These are phyloP conservation scores for Petasospora rhodanensis DNA, from an alignment of 1,139 yeast genomes.

Conservation along the genomic window DNA sequence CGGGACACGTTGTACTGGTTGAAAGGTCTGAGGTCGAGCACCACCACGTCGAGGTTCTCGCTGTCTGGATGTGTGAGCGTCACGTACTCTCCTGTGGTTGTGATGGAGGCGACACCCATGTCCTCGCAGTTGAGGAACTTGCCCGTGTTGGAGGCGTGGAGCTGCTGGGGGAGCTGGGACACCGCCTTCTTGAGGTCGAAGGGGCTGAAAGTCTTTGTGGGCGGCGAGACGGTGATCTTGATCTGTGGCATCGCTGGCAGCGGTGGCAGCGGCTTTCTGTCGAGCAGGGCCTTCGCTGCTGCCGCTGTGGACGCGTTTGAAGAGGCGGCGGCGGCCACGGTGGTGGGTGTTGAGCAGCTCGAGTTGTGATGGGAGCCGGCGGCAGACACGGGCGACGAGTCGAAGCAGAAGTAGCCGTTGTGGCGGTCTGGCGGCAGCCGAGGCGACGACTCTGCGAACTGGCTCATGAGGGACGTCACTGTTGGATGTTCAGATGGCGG, in stretches of 20 bases:
- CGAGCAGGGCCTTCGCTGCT: conserved; percentile 1
- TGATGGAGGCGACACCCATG: conserved; percentile 14
- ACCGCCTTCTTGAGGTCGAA: conserved; percentile 7
- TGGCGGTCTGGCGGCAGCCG: conserved; percentile 4
- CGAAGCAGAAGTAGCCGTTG: conserved; percentile 14
- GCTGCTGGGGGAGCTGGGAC: conserved; percentile 9
- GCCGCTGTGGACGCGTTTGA: conserved; percentile 1
- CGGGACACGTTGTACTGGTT: conserved; percentile 49
- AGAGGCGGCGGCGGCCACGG: neutral
- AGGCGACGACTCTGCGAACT: conserved; percentile 16
- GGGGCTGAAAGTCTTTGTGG: conserved; percentile 5
- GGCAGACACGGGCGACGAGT: conserved; percentile 1
- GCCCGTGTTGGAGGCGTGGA: conserved; percentile 8
- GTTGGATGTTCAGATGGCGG: no score
- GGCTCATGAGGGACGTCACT: no score
- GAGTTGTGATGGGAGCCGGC: no score
- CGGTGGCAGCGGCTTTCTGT: conserved; percentile 2
- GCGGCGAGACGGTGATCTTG: conserved; percentile 13
- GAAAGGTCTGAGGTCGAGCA: conserved; percentile 64
- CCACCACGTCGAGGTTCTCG: conserved; percentile 24
- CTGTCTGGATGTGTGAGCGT: neutral
- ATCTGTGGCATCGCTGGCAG: conserved; percentile 6
- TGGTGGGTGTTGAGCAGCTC: no score
- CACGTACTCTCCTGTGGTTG: conserved; percentile 9
- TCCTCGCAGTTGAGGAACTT: conserved; percentile 13